Conservation (phyloP, 306 rosid species). For the Mimosa bimucronata region DNA sequence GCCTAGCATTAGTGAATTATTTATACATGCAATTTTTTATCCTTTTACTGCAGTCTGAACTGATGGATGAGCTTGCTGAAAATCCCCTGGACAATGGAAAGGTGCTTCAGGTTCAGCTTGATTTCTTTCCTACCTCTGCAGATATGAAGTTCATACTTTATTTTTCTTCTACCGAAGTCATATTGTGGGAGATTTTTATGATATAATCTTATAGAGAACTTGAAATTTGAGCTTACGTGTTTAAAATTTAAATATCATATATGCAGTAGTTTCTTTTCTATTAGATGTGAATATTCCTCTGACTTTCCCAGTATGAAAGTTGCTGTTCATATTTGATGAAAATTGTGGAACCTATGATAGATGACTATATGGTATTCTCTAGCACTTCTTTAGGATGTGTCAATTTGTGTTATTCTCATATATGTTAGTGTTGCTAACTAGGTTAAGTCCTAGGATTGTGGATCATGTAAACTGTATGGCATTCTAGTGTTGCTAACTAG, state of each 20-base stretch:
- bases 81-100: conserved; percentile 55
- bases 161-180: conserved; percentile 1
- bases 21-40: conserved; percentile 12
- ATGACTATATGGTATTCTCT: too few relatives aligned
- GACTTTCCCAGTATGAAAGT: conserved; percentile 53
- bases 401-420: too few relatives aligned
- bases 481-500: too few relatives aligned
- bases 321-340: conserved; percentile 52
- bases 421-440: too few relatives aligned
- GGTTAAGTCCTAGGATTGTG: too few relatives aligned
- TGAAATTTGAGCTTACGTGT: background rate
- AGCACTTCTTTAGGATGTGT: conserved; percentile 3
- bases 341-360: conserved; percentile 49
- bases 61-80: conserved; percentile 49
- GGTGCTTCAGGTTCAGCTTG: conserved; percentile 54
- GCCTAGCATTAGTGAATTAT: background rate
- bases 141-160: conserved; percentile 47
- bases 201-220: background rate
- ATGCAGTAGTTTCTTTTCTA: conserved; percentile 11
- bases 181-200: conserved; percentile 6
- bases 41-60: conserved; percentile 45
- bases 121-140: conserved; percentile 54
- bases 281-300: conserved; percentile 4
- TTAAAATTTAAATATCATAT: conserved; percentile 1
- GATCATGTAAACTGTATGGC: too few relatives aligned